These are phyloP conservation scores for Wickerhamiella shivajii DNA, from an alignment of 805 yeast species.

Conservation along the genomic window DNA sequence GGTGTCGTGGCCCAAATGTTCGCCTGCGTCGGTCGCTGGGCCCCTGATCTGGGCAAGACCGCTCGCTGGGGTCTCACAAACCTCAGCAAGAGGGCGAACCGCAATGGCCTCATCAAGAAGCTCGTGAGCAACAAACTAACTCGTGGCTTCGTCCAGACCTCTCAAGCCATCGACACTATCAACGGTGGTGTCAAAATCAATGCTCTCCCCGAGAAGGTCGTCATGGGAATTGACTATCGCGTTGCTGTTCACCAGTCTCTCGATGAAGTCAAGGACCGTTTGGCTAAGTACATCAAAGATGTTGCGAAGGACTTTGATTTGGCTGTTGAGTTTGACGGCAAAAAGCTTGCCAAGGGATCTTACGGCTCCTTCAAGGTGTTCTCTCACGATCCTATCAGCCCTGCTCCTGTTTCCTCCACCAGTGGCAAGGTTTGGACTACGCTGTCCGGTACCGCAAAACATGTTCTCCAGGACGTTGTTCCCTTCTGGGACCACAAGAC, in stretches of 20 bases:
- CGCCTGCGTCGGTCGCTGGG: conserved; percentile 41
- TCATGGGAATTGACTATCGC: conserved; percentile 42
- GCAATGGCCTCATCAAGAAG: conserved; percentile 6
- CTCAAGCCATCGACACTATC: conserved; percentile 49
- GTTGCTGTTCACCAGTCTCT: conserved; percentile 44
- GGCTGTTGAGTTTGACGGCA: conserved; percentile 25
- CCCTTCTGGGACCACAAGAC: conserved; percentile 10
- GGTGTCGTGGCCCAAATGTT: conserved; percentile 47
- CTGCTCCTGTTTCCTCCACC: conserved; percentile 36
- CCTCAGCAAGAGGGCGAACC: conserved; percentile 1
- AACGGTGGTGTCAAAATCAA: conserved; percentile 60
- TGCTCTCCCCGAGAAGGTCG: conserved; percentile 50
- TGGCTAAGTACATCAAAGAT: conserved; percentile 24
- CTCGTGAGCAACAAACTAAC: conserved; percentile 12
- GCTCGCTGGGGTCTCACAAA: conserved; percentile 1
- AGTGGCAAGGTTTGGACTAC: conserved; percentile 30
- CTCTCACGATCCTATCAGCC: conserved; percentile 25
- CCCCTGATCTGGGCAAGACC: neutral
- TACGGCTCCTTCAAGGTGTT: conserved; percentile 7
- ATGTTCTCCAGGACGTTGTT: conserved; percentile 39
- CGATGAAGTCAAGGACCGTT: conserved; percentile 28
- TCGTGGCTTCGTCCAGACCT: conserved; percentile 35
- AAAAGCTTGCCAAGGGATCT: conserved; percentile 2
- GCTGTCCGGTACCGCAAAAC: conserved; percentile 45
- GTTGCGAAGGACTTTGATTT: conserved; percentile 33